Evolutionary conservation across 2,329 filamentous ascomycete species (phyloP).

Genomic region (Sporothrix schenckii): DNA sequence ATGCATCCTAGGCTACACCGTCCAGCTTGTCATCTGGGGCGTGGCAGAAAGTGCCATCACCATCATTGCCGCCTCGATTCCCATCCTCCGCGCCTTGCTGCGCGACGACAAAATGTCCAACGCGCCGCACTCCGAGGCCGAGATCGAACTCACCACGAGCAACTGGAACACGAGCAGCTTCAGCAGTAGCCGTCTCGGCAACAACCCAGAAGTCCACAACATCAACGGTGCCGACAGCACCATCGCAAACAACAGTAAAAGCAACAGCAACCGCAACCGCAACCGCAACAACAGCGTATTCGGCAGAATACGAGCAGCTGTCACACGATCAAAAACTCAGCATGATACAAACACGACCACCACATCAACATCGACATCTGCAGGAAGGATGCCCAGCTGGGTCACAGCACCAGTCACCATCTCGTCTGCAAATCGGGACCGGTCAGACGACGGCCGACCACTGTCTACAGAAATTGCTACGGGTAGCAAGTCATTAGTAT

Average conservation of each 20-base stretch:
- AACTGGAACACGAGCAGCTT: conserved; percentile 21
- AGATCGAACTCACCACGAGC: conserved; percentile 25
- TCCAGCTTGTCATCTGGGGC: conserved; percentile 33
- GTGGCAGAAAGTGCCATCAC: conserved; percentile 33
- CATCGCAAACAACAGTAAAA: background rate
- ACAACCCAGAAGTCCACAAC: background rate
- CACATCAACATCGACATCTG: background rate
- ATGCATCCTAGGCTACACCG: conserved; percentile 15
- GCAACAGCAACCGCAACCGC: background rate
- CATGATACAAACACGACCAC: background rate
- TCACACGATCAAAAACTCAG: background rate
- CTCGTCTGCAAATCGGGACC: conserved; percentile 20
- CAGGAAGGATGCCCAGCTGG: background rate
- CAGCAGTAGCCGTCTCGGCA: background rate
- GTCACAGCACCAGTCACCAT: conserved; percentile 1
- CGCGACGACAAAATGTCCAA: conserved; percentile 38
- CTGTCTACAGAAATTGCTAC: conserved; percentile 8
- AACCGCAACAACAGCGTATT: background rate
- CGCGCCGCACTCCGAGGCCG: conserved; percentile 1
- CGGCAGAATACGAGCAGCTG: background rate
- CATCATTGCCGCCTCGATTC: conserved; percentile 35
- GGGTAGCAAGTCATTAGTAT: conserved; percentile 11
- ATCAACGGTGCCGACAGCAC: background rate
- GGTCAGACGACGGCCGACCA: background rate
- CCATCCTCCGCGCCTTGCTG: conserved; percentile 35